Base-by-base conservation (phyloP, 23 red algal species). In the Gracilaria vermiculophylla region DNA sequence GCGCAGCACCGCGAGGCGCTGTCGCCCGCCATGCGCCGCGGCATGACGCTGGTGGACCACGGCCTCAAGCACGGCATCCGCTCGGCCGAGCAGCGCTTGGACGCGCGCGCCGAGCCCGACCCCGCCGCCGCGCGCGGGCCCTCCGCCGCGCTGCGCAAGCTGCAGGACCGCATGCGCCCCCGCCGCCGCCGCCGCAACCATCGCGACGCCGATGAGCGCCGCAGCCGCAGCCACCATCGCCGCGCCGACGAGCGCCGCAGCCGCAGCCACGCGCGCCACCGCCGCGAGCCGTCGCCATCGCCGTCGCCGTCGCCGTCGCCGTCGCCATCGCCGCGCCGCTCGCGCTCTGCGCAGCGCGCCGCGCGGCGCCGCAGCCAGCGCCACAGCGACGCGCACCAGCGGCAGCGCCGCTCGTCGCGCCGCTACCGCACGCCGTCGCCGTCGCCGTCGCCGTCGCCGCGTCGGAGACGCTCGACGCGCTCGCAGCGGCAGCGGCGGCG, bases 401-500 rank as follows among this genome's bases (percentile, higher is more conserved):
- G 47, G 17, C 67, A 19, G 9, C 36, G 37, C 24, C 67, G 67
- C 16, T 73, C 67, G 20, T 45, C 67, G 2, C 67, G 67, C 28
- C 67, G 67, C 39, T 47, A 73, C 33, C 36, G 67, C 39, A 73
- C 67, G 0, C 67, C 67, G 36, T 73, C 67, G 3, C 67, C 67
- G 23, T 73, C 67, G 13, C 67, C 67, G 39, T 47, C 40, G 3
- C 47, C 67, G 1, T 20, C 42, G 40, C 67, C 39, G 7, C 6
- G 42, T 20, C 32, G 67, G 47, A 73, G 67, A 73, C 67, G 67
- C 25, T 28, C 67, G 10, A 47, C 67, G 6, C 28, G 37, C 17
- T 48, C 67, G n/a, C n/a, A n/a, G n/a, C n/a, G n/a, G n/a, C n/a
- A n/a, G n/a, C n/a, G n/a, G 4, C 20, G 40, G 7, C 67, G 24